Evolutionary conservation across 2,329 filamentous ascomycete genomes (phyloP), one percentile per base, ranked within the genome.

Genomic region (Calonectria naviculata): DNA sequence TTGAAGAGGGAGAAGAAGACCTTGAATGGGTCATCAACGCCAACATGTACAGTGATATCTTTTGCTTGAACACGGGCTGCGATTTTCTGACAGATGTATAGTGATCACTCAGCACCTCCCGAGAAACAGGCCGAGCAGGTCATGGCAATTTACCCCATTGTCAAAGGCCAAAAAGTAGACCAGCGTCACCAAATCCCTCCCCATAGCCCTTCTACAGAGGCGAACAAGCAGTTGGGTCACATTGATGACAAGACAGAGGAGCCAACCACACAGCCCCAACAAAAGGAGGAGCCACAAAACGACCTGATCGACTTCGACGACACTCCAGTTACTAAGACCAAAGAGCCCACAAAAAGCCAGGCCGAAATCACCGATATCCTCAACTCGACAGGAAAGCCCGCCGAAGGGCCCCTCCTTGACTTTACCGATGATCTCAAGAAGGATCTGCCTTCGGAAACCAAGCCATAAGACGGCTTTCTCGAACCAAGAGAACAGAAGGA

Each of bases 21-120:
- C 85, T 99, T 34, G 97, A 98, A 83, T 99, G 95, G 94, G 95
- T 98, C 79, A 94, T 99, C 79, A 93, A 96, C 82, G 93, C 95
- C 2, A 88, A 92, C 67, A 90, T 99, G 95, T 46, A 26, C 17
- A 34, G 9, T 29, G 24, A 34, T 21, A 9, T 26, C 9, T 26
- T 36, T 42, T 19, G 10, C 41, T 34, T 8, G 21, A 13, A 19
- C 19, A 19, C n/a, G 17, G 12, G 19, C 52, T 24, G 5, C 15
- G 10, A 21, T 28, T 24, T n/a, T 21, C 74, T 79, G 52, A 81
- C 66, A 15, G 13, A 1, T 12, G 7, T 21, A 26, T 66, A 84
- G 82, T 49, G 80, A 84, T 46, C 71, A 78, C 28, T 63, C 78
- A 54, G 84, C 89, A 29, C 89, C 93, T 5, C 90, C 94, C 1